Conservation (phyloP, 1,139 yeast genomes). For the Yamadazyma dendronema region DNA sequence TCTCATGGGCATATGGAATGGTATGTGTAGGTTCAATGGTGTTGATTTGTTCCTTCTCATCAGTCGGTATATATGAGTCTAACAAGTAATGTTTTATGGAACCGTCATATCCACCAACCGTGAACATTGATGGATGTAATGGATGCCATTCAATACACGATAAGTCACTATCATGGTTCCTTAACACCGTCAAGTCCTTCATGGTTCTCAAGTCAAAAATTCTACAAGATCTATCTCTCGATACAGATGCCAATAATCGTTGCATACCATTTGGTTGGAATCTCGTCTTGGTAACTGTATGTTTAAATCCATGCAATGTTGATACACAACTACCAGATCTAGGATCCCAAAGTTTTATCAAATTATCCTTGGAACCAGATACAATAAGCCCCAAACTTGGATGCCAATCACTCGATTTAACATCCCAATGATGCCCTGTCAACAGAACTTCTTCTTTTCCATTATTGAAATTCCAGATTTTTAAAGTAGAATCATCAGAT, state of each 20-base stretch:
- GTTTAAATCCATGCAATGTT: constrained; percentile 89
- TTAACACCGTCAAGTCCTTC: constrained; percentile 70
- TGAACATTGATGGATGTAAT: constrained; percentile 70
- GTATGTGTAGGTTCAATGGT: constrained; percentile 54
- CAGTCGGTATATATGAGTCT: constrained; percentile 49
- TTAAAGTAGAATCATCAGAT: constrained; percentile 85
- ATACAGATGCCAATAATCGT: constrained; percentile 77
- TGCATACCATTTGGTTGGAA: constrained; percentile 74
- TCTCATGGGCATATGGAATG: constrained; percentile 92
- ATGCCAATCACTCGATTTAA: constrained; percentile 97
- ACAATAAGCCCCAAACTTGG: constrained; percentile 80
- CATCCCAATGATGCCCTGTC: constrained; percentile 98
- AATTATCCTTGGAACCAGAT: constrained; percentile 89
- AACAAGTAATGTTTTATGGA: constrained; percentile 75
- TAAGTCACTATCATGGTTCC: constrained; percentile 83
- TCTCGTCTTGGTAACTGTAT: constrained; percentile 79
- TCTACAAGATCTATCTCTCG: constrained; percentile 85
- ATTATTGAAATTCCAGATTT: constrained; percentile 92
- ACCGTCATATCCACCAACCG: constrained; percentile 91
- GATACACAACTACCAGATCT: constrained; percentile 69
- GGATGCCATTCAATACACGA: constrained; percentile 94
- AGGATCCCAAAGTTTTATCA: constrained; percentile 96
- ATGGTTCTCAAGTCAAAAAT: constrained; percentile 83
- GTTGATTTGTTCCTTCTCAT: constrained; percentile 17
- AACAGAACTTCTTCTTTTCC: constrained; percentile 80